Base-by-base conservation (phyloP, 106 monocot genomes). In the Ottelia alismoides region DNA sequence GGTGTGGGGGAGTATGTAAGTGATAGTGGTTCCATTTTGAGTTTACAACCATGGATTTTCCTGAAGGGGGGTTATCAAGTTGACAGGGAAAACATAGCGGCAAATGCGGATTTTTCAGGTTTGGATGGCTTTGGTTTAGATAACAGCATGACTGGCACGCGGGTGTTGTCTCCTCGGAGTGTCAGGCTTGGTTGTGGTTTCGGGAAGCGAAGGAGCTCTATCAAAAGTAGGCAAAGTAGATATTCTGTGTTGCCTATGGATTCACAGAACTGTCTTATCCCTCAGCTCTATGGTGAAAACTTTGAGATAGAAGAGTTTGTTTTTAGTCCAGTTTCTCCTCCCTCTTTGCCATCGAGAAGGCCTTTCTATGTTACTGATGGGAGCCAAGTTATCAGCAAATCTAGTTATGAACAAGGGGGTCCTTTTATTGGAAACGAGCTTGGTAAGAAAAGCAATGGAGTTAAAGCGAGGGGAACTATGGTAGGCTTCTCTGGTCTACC, bases 11-110 rank as follows among this genome's bases (percentile, higher is more conserved):
- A 76, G 53, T 77, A 53, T 60, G 65, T 82, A 25, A 63, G 62
- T 19, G 64, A 67, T 46, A 55, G 54, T 22, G 56, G 69, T 53
- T 49, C 76, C 7, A 46, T 77, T 47, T 68, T 82, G 58, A 82
- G 77, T 44, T 77, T 77, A 74, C 76, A 82, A 27, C 77, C 82
- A 53, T 82, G 77, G 82, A 67, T 82, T 62, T 77, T 77, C 35
- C 66, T 18, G 54, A 74, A 63, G 62, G 69, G 49, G 3, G 57
- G 44, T 25, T 61, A 4, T 47, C 25, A 43, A 22, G 62, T 57
- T 11, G 40, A n/a, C 24, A 3, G 25, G 17, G 53, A 66, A 35
- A 55, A 35, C 14, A 27, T 53, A 28, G 51, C 20, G 20, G 27
- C 28, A 60, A 60, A 21, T 54, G 30, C 44, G 26, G 46, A 46